phyloP scores from a whole-genome alignment of 2,329 filamentous ascomycete genomes.

The Ambrosiella xylebori region DNA sequence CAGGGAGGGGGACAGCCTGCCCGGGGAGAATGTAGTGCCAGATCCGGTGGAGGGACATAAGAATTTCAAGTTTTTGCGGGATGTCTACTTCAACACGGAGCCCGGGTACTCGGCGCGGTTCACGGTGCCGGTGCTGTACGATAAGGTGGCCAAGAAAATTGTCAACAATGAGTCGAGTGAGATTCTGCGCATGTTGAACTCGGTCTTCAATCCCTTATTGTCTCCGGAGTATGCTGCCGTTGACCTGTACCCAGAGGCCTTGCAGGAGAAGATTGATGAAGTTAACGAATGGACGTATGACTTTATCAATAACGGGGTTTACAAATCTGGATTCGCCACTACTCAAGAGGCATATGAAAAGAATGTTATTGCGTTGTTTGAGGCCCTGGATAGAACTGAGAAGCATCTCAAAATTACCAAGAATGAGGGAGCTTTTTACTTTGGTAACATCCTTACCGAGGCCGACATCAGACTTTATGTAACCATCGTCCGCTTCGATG shows the following conservation, averaged over 20 bases:
- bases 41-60: constrained; percentile 55
- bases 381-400: constrained; percentile 61
- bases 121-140: constrained; percentile 76
- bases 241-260: constrained; percentile 47
- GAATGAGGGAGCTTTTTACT: constrained; percentile 48
- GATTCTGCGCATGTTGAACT: constrained; percentile 80
- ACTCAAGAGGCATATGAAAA: constrained; percentile 68
- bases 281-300: constrained; percentile 70
- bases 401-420: constrained; percentile 37
- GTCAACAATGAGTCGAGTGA: constrained; percentile 87
- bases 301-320: constrained; percentile 53
- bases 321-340: constrained; percentile 68
- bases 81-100: constrained; percentile 65
- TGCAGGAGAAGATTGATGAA: constrained; percentile 56
- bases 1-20: constrained; percentile 37
- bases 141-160: constrained; percentile 57
- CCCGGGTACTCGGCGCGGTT: constrained; percentile 60
- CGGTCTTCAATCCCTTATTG: constrained; percentile 54
- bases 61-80: constrained; percentile 48
- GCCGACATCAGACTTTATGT: constrained; percentile 59
- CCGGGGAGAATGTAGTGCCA: constrained; percentile 46
- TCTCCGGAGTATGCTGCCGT: constrained; percentile 40
- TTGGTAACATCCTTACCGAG: constrained; percentile 61
- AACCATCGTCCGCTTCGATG: constrained; percentile 56
- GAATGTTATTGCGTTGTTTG: constrained; percentile 54